Conservation (phyloP, 2,329 filamentous ascomycete genomes). For the Dactylellina leptospora region DNA sequence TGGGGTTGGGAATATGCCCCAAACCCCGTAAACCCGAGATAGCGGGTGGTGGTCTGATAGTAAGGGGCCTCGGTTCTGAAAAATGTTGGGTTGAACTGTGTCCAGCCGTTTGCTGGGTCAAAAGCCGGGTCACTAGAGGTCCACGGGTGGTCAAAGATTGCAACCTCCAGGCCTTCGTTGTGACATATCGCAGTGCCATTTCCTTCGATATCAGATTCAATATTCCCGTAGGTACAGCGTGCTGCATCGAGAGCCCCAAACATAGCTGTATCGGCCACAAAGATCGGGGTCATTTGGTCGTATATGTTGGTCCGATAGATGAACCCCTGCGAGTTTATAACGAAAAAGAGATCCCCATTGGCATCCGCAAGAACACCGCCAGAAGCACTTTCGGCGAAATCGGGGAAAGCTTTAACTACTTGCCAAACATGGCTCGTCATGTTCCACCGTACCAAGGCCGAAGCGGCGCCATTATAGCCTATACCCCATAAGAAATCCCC, state of each 20-base stretch:
- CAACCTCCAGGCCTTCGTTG: not conserved
- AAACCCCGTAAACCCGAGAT: not conserved
- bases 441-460: not conserved
- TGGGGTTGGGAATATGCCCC: not conserved
- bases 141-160: not conserved
- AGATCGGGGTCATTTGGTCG: not conserved
- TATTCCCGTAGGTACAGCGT: not conserved
- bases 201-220: not conserved
- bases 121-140: not conserved
- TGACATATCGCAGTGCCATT: not conserved
- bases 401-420: not conserved
- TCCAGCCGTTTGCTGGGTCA: not conserved
- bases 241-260: not conserved
- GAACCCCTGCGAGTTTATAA: not conserved
- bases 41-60: not conserved
- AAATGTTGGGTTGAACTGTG: not conserved
- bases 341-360: not conserved
- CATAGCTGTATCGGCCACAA: not conserved
- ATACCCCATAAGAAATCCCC: not conserved
- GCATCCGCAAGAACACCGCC: not conserved
- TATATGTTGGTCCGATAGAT: not conserved
- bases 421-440: not conserved
- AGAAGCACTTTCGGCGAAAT: not conserved
- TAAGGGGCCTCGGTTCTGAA: not conserved
- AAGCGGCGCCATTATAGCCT: not conserved